Evolutionary conservation across 73 alveolate genomes (phyloP).

Genomic region (Blepharisma japonicum): DNA sequence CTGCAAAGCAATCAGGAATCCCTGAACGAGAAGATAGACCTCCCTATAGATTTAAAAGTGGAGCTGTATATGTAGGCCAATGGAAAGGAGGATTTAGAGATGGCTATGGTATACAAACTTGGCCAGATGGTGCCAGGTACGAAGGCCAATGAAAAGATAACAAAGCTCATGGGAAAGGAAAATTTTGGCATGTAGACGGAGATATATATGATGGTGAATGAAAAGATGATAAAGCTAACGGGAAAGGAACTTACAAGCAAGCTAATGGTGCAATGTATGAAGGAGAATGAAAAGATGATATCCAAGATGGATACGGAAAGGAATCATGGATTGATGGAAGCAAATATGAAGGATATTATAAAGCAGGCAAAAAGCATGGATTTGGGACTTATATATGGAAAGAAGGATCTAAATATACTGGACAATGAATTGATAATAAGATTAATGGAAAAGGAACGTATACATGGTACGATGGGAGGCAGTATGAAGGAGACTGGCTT

Average conservation of each 20-base stretch:
- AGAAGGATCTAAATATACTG: conserved; percentile 55
- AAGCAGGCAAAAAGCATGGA: conserved; percentile 35
- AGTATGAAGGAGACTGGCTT: conserved; percentile 47
- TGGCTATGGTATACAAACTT: conserved; percentile 60
- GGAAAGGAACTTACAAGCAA: conserved; percentile 56
- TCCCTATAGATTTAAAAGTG: conserved; percentile 60
- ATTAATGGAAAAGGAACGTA: conserved; percentile 67
- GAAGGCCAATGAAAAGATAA: conserved; percentile 57
- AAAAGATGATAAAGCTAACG: conserved; percentile 64
- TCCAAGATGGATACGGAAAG: conserved; percentile 33
- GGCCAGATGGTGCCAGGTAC: conserved; percentile 47
- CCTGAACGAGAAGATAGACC: conserved; percentile 57
- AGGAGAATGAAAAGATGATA: conserved; percentile 40
- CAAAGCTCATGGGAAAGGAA: conserved; percentile 58
- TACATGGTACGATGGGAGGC: conserved; percentile 51
- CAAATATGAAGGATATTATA: conserved; percentile 34
- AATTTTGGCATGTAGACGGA: conserved; percentile 51
- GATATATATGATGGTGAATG: conserved; percentile 62
- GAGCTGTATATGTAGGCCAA: conserved; percentile 71
- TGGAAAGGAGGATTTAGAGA: conserved; percentile 73
- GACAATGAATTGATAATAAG: conserved; percentile 50
- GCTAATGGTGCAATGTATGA: conserved; percentile 48
- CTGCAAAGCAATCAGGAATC: conserved; percentile 37
- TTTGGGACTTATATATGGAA: conserved; percentile 57
- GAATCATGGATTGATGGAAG: conserved; percentile 33